Evolutionary conservation across 148 eudicot genomes (phyloP).

Genomic region (Gaultheria prostrata): DNA sequence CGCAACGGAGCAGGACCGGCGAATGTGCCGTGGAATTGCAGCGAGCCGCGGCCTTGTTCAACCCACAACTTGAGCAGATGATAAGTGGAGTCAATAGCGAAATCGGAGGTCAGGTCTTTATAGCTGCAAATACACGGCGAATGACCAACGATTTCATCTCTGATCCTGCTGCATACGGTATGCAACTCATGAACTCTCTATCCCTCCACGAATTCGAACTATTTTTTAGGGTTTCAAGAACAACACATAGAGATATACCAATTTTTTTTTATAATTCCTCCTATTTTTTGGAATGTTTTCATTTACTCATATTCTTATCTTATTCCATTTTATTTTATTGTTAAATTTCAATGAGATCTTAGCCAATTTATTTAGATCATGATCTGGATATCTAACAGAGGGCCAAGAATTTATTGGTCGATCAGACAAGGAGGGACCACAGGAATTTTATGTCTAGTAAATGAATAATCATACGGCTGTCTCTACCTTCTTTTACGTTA

Average conservation of each 20-base stretch:
- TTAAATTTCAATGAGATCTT: not conserved
- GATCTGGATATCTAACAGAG: not conserved
- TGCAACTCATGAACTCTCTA: not conserved
- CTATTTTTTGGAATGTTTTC: too few relatives aligned
- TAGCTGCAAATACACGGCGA: constrained; percentile 29
- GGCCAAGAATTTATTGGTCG: not conserved
- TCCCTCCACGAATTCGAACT: not conserved
- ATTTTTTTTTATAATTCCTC: too few relatives aligned
- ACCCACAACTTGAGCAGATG: constrained; percentile 39
- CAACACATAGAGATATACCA: too few relatives aligned
- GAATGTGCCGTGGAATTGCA: constrained; percentile 32
- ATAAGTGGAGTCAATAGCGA: constrained; percentile 23
- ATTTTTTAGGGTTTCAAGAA: not conserved
- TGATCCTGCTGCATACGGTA: constrained; percentile 35
- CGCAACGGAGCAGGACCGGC: constrained; percentile 28
- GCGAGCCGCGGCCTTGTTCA: constrained; percentile 34
- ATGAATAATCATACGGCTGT: not conserved
- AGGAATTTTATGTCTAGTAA: not conserved
- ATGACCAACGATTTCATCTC: constrained; percentile 33
- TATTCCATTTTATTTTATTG: not conserved
- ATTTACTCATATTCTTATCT: too few relatives aligned
- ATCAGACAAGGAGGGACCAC: not conserved
- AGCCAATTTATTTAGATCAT: not conserved
- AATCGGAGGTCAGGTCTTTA: constrained; percentile 27
- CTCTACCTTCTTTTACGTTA: too few relatives aligned